A percentile compares a stretch with the other conserved stretches of the same genome.
phyloP scores from a whole-genome alignment of 768 basidiomycete genomes.

The Boletus sensibilis region DNA sequence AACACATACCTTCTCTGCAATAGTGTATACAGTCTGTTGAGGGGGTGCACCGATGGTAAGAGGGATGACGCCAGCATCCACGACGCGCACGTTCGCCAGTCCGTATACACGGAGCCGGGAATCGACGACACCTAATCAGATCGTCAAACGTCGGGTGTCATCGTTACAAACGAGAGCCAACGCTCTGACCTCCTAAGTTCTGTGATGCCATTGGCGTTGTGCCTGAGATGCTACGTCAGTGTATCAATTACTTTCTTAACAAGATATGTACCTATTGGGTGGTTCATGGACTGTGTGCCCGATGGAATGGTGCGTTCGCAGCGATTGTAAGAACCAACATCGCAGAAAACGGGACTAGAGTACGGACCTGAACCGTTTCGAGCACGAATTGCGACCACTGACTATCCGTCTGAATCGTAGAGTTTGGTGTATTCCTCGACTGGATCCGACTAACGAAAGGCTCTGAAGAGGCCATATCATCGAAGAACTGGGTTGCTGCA shows the following conservation, averaged over 20 bases:
- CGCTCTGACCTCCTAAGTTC: not conserved
- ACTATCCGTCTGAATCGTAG: not conserved
- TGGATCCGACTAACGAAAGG: not conserved
- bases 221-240: not conserved
- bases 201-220: constrained; percentile 2
- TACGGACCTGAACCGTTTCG: not conserved
- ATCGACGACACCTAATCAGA: not conserved
- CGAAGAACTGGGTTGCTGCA: not conserved
- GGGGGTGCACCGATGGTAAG: not conserved
- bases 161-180: not conserved
- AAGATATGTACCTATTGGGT: not conserved
- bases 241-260: not conserved
- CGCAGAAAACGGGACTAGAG: not conserved
- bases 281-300: not conserved
- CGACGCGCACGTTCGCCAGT: not conserved
- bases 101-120: not conserved
- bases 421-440: constrained; percentile 1
- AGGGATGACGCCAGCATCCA: not conserved
- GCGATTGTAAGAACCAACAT: not conserved
- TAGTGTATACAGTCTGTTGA: not conserved
- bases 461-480: not conserved
- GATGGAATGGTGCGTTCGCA: not conserved
- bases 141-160: not conserved
- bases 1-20: not conserved
- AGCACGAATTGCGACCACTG: constrained; percentile 1